Evolutionary conservation across 176 grass and related monocot species (phyloP), one percentile per base, ranked within the genome.

Genomic region (Avena eriantha): DNA sequence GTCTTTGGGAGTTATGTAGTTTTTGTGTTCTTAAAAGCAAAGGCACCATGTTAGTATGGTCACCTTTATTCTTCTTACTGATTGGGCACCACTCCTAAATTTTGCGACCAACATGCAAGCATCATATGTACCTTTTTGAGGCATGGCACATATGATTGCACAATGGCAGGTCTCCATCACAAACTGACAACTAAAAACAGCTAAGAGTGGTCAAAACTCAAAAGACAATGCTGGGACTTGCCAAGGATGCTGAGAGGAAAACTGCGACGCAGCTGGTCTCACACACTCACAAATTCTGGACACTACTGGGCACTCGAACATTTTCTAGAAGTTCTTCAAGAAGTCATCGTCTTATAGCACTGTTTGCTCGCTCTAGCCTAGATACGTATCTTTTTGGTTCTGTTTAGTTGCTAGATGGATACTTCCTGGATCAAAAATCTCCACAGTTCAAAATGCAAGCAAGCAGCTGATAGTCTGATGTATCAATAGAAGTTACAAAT

Each of bases 101-200:
- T 16, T 47, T 47, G 54, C 0, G 1, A 75, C 16, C 22, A 47
- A 12, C 15, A 60, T n/a, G 36, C 23, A 21, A 75, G 39, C 82
- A 84, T 33, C 69, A 8, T 59, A 48, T 45, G 39, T 46, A 14
- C 26, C 13, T 55, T 57, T 23, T 58, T 58, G 3, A 75, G 58
- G 73, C 22, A 75, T 29, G 51, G 51, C 9, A 57, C 22, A 11
- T 83, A 21, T 75, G 70, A 43, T 75, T 26, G 33, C 55, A 84
- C 47, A 65, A 17, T 63, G 39, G 69, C 36, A 73, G 55, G 54
- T 10, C 69, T 31, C 69, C 24, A 47, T 59, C 8, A 23, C 17
- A 56, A 34, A 69, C 12, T 48, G 16, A 75, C 7, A 1, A 34
- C 63, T 18, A 68, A 69, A 43, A n/a, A 23, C 17, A 34, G 41